A percentile compares a stretch with the other conserved stretches of the same genome.
phyloP scores from a whole-genome alignment of 2,329 filamentous ascomycete genomes.

The Calonectria hongkongensis region DNA sequence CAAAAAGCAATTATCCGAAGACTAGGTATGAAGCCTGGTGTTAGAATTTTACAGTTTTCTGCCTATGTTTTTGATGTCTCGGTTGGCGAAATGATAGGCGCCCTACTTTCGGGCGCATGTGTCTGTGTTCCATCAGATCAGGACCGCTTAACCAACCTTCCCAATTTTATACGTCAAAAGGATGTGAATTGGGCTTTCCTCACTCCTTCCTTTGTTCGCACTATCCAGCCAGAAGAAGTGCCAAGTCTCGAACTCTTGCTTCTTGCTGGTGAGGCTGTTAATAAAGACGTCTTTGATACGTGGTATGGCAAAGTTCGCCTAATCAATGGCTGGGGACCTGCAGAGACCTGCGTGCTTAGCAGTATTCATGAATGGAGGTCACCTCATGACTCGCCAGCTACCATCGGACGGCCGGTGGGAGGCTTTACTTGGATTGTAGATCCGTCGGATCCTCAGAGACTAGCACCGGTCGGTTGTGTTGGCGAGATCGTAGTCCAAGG shows the following conservation, averaged over 20 bases:
- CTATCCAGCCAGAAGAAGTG: neutral
- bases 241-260: constrained; percentile 31
- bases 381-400: neutral
- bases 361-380: constrained; percentile 10
- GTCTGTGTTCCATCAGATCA: constrained; percentile 17
- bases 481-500: constrained; percentile 51
- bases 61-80: constrained; percentile 14
- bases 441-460: neutral
- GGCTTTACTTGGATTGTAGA: constrained; percentile 9
- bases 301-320: constrained; percentile 45
- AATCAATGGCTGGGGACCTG: constrained; percentile 46
- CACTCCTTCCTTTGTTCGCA: constrained; percentile 9
- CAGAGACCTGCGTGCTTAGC: constrained; percentile 39
- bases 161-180: neutral
- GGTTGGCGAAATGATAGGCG: constrained; percentile 10
- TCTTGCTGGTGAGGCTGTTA: constrained; percentile 42
- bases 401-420: constrained; percentile 2
- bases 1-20: neutral
- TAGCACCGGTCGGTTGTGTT: neutral
- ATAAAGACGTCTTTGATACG: constrained; percentile 31
- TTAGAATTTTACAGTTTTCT: constrained; percentile 12
- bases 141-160: constrained; percentile 1
- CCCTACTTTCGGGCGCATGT: neutral
- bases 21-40: neutral
- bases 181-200: constrained; percentile 16